phyloP scores from a whole-genome alignment of 805 yeast genomes.

The Hanseniaspora vineae region DNA sequence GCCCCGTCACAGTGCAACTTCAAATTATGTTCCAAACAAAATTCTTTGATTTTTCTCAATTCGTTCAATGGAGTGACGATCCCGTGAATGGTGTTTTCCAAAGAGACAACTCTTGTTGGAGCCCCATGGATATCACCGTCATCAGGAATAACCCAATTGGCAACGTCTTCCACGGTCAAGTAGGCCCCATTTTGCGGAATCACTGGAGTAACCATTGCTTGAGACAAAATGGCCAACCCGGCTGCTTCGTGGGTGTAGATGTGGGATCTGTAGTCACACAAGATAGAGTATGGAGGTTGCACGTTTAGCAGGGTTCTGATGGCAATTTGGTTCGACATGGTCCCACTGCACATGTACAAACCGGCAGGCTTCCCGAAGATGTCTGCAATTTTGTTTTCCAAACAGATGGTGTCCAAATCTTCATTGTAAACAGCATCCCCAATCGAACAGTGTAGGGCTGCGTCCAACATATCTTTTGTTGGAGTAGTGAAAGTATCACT shows the following conservation, averaged over 20 bases:
- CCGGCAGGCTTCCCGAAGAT: constrained; percentile 75
- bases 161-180: constrained; percentile 69
- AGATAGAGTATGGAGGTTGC: constrained; percentile 68
- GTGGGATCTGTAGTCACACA: constrained; percentile 82
- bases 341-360: constrained; percentile 76
- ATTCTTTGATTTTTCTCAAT: constrained; percentile 52
- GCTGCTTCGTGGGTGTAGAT: constrained; percentile 80
- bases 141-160: constrained; percentile 46
- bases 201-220: constrained; percentile 83
- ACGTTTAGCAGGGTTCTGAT: constrained; percentile 60
- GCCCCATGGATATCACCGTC: constrained; percentile 81
- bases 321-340: constrained; percentile 81
- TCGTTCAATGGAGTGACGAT: constrained; percentile 70
- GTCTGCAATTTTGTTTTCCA: constrained; percentile 52
- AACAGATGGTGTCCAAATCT: constrained; percentile 52
- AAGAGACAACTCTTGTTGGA: constrained; percentile 71
- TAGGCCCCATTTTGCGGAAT: constrained; percentile 63
- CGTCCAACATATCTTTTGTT: constrained; percentile 54
- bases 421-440: constrained; percentile 91
- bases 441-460: constrained; percentile 41
- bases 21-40: constrained; percentile 48
- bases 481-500: constrained; percentile 91
- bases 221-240: constrained; percentile 78
- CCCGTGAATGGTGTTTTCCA: constrained; percentile 87
- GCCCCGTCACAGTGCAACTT: constrained; percentile 87